These are phyloP conservation scores for Babesia bovis DNA, from an alignment of 169 alveolate species.

Conservation along the genomic window DNA sequence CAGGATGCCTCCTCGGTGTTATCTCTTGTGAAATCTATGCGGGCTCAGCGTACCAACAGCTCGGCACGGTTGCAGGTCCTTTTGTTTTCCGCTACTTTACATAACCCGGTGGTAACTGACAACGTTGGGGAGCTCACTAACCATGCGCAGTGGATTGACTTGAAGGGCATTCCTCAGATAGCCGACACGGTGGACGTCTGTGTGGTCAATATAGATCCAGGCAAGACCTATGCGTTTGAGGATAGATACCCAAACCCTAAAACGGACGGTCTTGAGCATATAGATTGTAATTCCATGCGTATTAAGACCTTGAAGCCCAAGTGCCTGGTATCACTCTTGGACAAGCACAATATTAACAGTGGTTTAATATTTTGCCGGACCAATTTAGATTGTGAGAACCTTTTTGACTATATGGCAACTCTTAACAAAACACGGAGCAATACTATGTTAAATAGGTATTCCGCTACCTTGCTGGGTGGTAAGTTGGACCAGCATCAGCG, in stretches of 20 bases:
- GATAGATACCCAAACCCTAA: slow-evolving; percentile 24
- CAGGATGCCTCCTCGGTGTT: slow-evolving; percentile 22
- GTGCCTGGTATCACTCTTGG: no score
- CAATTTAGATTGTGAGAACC: no score
- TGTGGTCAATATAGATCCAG: slow-evolving; percentile 42
- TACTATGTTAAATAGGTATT: no score
- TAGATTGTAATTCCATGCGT: no score
- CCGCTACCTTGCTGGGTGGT: no score
- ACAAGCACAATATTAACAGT: no score
- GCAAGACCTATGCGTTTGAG: slow-evolving; percentile 23
- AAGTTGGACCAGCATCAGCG: no score
- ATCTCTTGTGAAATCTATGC: slow-evolving; percentile 27
- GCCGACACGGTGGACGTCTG: slow-evolving; percentile 66
- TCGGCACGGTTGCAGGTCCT: slow-evolving; percentile 54
- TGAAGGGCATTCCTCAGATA: slow-evolving; percentile 59
- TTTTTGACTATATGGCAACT: no score
- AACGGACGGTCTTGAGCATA: slow-evolving; percentile 36
- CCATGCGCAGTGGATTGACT: slow-evolving; percentile 60
- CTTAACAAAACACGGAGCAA: no score
- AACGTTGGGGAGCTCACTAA: slow-evolving; percentile 56
- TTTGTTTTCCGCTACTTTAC: slow-evolving; percentile 68
- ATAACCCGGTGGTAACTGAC: slow-evolving; percentile 52
- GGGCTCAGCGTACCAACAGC: slow-evolving; percentile 21
- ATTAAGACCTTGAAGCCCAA: no score
- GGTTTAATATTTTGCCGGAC: no score